Evolutionary conservation across 2,329 filamentous ascomycete species (phyloP).

Genomic region (Huntiella savannae): DNA sequence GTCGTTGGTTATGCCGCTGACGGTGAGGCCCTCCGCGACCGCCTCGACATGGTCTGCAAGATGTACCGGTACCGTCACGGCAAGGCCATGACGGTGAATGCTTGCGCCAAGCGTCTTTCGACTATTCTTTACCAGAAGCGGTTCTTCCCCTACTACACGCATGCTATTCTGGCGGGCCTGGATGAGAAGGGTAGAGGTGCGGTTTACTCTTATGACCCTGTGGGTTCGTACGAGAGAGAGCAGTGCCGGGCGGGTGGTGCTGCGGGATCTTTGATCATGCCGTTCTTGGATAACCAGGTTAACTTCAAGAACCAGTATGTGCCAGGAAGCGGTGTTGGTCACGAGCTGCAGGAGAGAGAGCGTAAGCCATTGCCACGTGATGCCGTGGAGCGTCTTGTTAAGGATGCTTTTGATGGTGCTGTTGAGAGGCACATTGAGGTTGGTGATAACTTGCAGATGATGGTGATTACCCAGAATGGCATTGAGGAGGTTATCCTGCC

Average conservation of each 20-base stretch:
- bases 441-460: constrained; percentile 85
- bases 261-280: constrained; percentile 89
- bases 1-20: constrained; percentile 94
- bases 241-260: constrained; percentile 88
- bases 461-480: constrained; percentile 75
- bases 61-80: constrained; percentile 98
- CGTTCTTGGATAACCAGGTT: constrained; percentile 97
- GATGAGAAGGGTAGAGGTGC: constrained; percentile 91
- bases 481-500: constrained; percentile 71
- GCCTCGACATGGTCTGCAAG: constrained; percentile 85
- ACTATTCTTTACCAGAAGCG: constrained; percentile 95
- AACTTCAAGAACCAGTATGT: constrained; percentile 99
- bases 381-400: constrained; percentile 71
- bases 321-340: constrained; percentile 66
- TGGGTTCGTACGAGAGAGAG: constrained; percentile 93
- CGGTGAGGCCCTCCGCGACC: constrained; percentile 81
- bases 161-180: constrained; percentile 80
- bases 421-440: constrained; percentile 99
- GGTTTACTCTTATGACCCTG: constrained; percentile 92
- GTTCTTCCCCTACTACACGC: constrained; percentile 97
- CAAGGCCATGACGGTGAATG: constrained; percentile 86
- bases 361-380: constrained; percentile 49
- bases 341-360: constrained; percentile 56
- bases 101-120: constrained; percentile 83
- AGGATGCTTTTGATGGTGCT: constrained; percentile 94